Conservation (phyloP, 306 rosid species). For the Hylodesmum podocarpum region DNA sequence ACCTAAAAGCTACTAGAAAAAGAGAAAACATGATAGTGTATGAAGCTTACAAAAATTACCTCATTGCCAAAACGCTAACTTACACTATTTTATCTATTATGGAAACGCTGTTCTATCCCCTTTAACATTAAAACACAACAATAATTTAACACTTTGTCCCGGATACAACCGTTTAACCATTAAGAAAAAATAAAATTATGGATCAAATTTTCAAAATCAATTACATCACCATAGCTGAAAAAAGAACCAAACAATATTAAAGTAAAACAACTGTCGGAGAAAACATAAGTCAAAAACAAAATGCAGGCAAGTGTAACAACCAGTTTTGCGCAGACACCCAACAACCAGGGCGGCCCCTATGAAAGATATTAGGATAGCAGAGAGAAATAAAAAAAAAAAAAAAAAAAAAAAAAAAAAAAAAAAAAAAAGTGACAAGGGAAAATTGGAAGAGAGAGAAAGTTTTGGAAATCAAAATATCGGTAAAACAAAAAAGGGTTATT, state of each 20-base stretch:
- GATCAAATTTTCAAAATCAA: constrained; percentile 31
- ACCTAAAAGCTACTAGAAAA: too few relatives aligned
- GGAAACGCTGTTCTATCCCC: too few relatives aligned
- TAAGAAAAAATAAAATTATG: constrained; percentile 23
- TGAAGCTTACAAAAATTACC: too few relatives aligned
- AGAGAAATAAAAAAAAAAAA: constrained; percentile 27
- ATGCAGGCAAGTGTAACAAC: constrained; percentile 35
- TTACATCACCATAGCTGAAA: constrained; percentile 32
- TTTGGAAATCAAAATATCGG: too few relatives aligned
- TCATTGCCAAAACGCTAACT: too few relatives aligned
- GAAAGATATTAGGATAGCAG: constrained; percentile 18
- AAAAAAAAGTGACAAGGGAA: constrained; percentile 2
- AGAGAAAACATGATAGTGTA: too few relatives aligned
- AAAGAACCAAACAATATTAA: not conserved
- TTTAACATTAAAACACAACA: too few relatives aligned
- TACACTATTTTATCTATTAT: too few relatives aligned
- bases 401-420: constrained; percentile 5
- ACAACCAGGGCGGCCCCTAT: not conserved
- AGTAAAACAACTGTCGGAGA: not conserved
- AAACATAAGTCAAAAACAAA: constrained; percentile 24
- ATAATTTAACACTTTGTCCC: too few relatives aligned
- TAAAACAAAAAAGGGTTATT: too few relatives aligned
- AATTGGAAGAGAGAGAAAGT: constrained; percentile 26
- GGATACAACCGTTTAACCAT: constrained; percentile 23
- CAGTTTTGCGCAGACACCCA: constrained; percentile 27